Conservation (phyloP, 1,139 yeast species). For the Kodamaea anthophila region DNA sequence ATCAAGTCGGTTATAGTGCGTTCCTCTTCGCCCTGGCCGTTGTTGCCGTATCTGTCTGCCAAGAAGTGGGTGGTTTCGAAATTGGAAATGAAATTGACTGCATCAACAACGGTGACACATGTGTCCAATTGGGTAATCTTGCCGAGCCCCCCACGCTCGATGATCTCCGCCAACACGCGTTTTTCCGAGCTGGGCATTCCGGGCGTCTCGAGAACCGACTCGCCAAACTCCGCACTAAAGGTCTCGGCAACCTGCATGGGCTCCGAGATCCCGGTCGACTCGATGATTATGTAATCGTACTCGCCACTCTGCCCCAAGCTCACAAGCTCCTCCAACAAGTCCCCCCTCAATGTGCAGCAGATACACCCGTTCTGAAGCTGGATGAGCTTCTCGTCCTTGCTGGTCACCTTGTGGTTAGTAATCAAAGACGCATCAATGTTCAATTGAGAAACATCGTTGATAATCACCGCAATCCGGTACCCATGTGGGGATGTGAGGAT, state of each 20-base stretch:
- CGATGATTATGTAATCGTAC: conserved; percentile 38
- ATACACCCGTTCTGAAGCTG: conserved; percentile 44
- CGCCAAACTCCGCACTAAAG: conserved; percentile 35
- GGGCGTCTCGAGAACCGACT: conserved; percentile 19
- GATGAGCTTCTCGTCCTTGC: conserved; percentile 36
- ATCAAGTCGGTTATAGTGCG: conserved; percentile 40
- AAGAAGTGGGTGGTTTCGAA: conserved; percentile 39
- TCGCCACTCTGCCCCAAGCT: conserved; percentile 25
- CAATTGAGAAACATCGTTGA: conserved; percentile 35
- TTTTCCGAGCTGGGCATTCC: conserved; percentile 17
- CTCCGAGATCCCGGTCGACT: conserved; percentile 42
- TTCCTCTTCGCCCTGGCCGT: conserved; percentile 33
- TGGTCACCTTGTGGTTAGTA: conserved; percentile 31
- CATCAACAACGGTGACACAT: conserved; percentile 43
- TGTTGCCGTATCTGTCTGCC: conserved; percentile 33
- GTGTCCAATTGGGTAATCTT: conserved; percentile 36
- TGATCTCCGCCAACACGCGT: conserved; percentile 22
- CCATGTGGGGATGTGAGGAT: conserved; percentile 36
- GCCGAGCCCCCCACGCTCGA: conserved; percentile 33
- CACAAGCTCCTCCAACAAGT: conserved; percentile 37
- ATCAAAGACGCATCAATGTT: conserved; percentile 39
- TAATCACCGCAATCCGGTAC: conserved; percentile 35
- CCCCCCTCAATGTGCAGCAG: conserved; percentile 43
- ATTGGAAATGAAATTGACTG: conserved; percentile 30
- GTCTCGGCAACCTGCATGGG: conserved; percentile 49